phyloP scores from a whole-genome alignment of 164 flowering plant genomes.

The Nymphaea colorata region DNA sequence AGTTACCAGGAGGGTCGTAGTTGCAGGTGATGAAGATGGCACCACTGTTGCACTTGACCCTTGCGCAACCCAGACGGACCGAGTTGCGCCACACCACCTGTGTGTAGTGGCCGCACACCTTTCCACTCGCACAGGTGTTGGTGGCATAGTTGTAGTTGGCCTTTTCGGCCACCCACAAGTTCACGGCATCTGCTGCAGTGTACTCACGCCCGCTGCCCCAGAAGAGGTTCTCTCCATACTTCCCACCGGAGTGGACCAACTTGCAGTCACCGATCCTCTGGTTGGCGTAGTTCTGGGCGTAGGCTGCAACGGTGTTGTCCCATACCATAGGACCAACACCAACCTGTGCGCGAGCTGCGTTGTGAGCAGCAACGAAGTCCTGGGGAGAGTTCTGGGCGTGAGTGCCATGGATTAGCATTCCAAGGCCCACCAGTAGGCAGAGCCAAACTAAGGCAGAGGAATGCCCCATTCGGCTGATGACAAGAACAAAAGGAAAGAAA shows the following conservation, averaged over 20 bases:
- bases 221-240: constrained; percentile 39
- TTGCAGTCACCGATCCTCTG: constrained; percentile 8
- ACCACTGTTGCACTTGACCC: constrained; percentile 1
- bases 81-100: constrained; percentile 11
- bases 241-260: constrained; percentile 3
- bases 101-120: constrained; percentile 12
- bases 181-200: constrained; percentile 22
- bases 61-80: constrained; percentile 9
- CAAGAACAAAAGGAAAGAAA: no score
- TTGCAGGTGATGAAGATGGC: constrained; percentile 5
- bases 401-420: not conserved
- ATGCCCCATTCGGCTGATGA: no score
- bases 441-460: no score
- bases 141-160: constrained; percentile 20
- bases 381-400: constrained; percentile 24
- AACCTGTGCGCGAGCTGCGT: constrained; percentile 16
- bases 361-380: constrained; percentile 29
- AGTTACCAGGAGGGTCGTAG: constrained; percentile 8
- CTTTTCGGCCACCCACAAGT: constrained; percentile 31
- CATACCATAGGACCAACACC: constrained; percentile 8
- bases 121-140: not conserved
- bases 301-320: constrained; percentile 13
- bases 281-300: constrained; percentile 15
- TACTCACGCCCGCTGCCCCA: constrained; percentile 8
- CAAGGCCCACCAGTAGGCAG: no score